These are phyloP conservation scores for Bimuria novae-zelandiae DNA, from an alignment of 2,329 filamentous ascomycete species.

Conservation along the genomic window DNA sequence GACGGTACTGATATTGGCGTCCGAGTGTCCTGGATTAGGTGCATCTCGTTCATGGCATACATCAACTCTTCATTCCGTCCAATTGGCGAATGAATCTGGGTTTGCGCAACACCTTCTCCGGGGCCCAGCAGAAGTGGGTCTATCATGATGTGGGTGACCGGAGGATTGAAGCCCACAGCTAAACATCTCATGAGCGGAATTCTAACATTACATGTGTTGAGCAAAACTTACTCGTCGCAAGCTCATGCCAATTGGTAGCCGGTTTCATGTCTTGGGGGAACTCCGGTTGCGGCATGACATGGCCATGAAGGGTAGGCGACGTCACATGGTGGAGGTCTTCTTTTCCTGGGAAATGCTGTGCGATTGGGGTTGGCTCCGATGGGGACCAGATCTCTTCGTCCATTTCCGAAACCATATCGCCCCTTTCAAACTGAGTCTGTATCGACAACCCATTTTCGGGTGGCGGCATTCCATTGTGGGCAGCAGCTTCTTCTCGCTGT, in stretches of 20 bases:
- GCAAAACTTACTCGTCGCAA: constrained; percentile 31
- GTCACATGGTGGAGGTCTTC: constrained; percentile 25
- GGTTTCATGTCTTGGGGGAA: constrained; percentile 6
- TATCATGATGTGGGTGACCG: constrained; percentile 45
- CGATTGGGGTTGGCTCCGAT: constrained; percentile 39
- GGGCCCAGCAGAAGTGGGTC: constrained; percentile 42
- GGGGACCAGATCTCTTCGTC: constrained; percentile 46
- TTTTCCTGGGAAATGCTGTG: constrained; percentile 40
- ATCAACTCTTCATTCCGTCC: constrained; percentile 41
- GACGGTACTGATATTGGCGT: constrained; percentile 36
- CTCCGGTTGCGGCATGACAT: background rate
- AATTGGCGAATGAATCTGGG: constrained; percentile 39
- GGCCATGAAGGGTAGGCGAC: constrained; percentile 20
- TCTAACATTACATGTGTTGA: background rate
- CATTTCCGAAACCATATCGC: constrained; percentile 36
- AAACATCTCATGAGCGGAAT: background rate
- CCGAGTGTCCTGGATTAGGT: constrained; percentile 33
- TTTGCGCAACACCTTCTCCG: constrained; percentile 27
- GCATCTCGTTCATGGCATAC: constrained; percentile 45
- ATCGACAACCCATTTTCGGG: constrained; percentile 33
- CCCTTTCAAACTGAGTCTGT: constrained; percentile 33
- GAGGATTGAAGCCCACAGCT: constrained; percentile 36
- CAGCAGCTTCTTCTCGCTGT: constrained; percentile 41
- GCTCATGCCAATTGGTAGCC: constrained; percentile 29
- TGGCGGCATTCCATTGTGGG: constrained; percentile 27